Evolutionary conservation across 306 rosid species (phyloP), one percentile per base, ranked within the genome.

Genomic region (Phaseolus lunatus): DNA sequence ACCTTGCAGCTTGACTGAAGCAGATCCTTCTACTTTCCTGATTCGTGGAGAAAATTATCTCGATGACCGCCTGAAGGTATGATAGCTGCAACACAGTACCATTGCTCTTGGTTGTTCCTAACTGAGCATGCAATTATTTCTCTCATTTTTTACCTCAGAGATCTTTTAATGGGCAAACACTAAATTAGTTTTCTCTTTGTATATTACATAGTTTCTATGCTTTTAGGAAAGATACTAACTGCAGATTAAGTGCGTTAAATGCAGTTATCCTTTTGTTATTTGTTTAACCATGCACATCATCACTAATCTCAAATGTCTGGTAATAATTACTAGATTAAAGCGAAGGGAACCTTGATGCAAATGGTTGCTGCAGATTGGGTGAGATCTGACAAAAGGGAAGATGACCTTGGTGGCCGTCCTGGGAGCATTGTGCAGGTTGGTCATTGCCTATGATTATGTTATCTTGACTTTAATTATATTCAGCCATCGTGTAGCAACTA

Each of bases 331-430:
- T 84, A 95, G 99, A 45, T 89, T 70, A 92, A 89, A 85, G 97
- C 99, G 64, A 92, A 87, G 69, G 85, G 89, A 75, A 89, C 99
- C 61, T 81, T 88, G 85, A 95, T 90, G 99, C 92, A 88, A 86
- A 77, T 95, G 92, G 94, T 90, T 69, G 97, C 94, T 61, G 97
- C 94, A n/a, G 99, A 95, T 84, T 95, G 99, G 97, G 81, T 92
- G 56, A 80, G 84, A 86, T 95, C 97, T 58, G 91, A 90, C 83
- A 85, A 77, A 80, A 94, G 96, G 89, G 97, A 90, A 80, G 99
- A 90, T 80, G 84, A 92, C 85, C 97, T 95, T 45, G 89, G 91
- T 70, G 85, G 93, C 73, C 97, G 97, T 35, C 89, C 82, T 67
- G 89, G 90, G 78, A 78, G 97, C 82, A 90, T 95, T 50, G 94